Evolutionary conservation across 768 basidiomycete genomes (phyloP), one percentile per base, ranked within the genome.

Genomic region (Tricholoma flavovirens): DNA sequence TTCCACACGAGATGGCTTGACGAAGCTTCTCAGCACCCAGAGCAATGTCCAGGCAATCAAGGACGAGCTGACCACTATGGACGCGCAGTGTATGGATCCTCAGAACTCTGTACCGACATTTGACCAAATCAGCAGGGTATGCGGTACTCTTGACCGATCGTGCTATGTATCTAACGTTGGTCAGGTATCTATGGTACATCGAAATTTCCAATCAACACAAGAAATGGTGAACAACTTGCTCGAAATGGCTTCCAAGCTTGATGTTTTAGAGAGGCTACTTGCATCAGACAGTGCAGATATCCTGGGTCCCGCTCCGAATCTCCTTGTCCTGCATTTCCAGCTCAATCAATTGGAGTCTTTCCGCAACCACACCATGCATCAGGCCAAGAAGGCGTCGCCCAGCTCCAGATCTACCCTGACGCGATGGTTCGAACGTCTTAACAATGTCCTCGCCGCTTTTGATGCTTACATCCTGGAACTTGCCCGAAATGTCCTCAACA

Each of bases 141-240:
- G 87, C 76, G 17, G 15, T 19, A 22, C 7, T 22, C 21, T 42
- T 33, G 26, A 12, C n/a, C 40, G n/a, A 38, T 1, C 32, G 5
- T 36, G 48, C 5, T 8, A 2, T 43, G 33, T 40, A 58, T 50
- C 24, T 55, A 24, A 45, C 49, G 21, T 42, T 53, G n/a, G 32
- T 2, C 55, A 98, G 94, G 94, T 97, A 2, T 98, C 96, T 5
- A 84, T 90, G 76, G 90, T 98, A 2, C 96, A 98, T 69, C 82
- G 95, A 7, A 94, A 96, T 67, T 95, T 98, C 62, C 84, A 93
- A 59, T 90, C 90, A 54, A 97, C 94, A 1, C 91, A 95, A 67
- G 93, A 96, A 61, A 95, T 97, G 86, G 89, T 98, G 60, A 86
- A 87, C 62, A 96, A 95, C 65, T 80, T 98, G 40, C 77, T 92